Evolutionary conservation across 2,329 filamentous ascomycete genomes (phyloP), one percentile per base, ranked within the genome.

Genomic region (Aspergillus nomiae): DNA sequence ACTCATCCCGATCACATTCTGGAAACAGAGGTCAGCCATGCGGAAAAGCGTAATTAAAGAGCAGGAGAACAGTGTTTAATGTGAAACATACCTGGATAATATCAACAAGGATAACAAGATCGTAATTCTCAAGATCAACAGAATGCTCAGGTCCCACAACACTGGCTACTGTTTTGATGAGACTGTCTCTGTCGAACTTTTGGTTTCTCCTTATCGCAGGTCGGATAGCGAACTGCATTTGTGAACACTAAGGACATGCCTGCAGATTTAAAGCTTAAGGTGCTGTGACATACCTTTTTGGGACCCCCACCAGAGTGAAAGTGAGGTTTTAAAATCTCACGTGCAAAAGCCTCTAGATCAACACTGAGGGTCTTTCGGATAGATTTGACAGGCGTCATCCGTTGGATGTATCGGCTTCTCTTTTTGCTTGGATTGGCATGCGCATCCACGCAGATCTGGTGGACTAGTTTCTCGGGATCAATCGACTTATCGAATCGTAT

Each of bases 1-100:
- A 66, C 86, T 88, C 82, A 90, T 87, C 24, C 87, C 87, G 63
- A 87, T 83, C 11, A 89, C 75, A 67, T 88, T 88, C 87, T 89
- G 56, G 4, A 30, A 43, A n/a, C 48, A 51, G 41, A 21, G n/a
- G 64, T 73, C 56, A 74, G 68, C 58, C 3, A 58, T 16, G 8
- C 74, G 48, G 24, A 48, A 21, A 26, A 54, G 36, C 6, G 10
- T 10, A 11, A 19, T 19, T 48, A 28, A 7, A 51, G 11, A 58
- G 28, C 7, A 5, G 10, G 46, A 51, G 24, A 28, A 8, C 14
- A 51, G 19, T 19, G 14, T 55, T 57, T 26, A 34, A 34, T 34
- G 55, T 21, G 41, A 55, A 50, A 68, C 83, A 69, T 74, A 88
- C 86, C 78, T 88, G 83, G 72, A 87, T 85, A 60, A 89, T 79